Conservation (phyloP, 768 basidiomycete genomes). For the Termitomyces sp. region DNA sequence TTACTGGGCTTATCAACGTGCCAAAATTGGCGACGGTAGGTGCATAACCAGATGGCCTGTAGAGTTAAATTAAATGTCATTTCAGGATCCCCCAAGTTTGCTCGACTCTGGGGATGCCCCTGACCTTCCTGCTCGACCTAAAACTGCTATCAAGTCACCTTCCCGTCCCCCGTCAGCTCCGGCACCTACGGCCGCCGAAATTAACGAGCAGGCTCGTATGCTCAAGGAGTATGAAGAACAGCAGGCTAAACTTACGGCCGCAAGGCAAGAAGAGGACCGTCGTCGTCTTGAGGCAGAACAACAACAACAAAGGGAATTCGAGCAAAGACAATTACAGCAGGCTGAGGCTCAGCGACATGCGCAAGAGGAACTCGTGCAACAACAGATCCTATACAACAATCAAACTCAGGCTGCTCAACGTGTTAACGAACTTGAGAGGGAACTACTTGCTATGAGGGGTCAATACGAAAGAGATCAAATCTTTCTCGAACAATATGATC, state of each 20-base stretch:
- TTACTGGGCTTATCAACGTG: conserved; percentile 96
- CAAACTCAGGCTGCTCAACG: conserved; percentile 71
- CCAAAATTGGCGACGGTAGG: conserved; percentile 91
- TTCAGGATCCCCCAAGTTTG: conserved; percentile 93
- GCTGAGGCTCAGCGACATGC: conserved; percentile 84
- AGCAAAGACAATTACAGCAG: conserved; percentile 81
- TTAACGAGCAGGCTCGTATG: conserved; percentile 90
- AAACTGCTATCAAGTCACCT: conserved; percentile 50
- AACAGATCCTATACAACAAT: conserved; percentile 76
- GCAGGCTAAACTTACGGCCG: conserved; percentile 79
- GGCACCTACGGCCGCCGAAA: conserved; percentile 61
- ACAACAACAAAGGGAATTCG: conserved; percentile 83
- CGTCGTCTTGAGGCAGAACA: conserved; percentile 72
- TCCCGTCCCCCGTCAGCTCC: conserved; percentile 70
- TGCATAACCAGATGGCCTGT: background rate
- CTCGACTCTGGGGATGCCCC: conserved; percentile 78
- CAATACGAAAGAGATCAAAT: conserved; percentile 99
- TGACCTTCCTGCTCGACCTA: conserved; percentile 80
- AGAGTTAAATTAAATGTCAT: background rate
- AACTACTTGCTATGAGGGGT: conserved; percentile 88
- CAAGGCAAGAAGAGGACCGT: conserved; percentile 80
- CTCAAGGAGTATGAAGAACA: conserved; percentile 96
- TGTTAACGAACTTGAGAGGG: conserved; percentile 78
- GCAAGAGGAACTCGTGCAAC: conserved; percentile 85
- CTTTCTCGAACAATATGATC: conserved; percentile 95